Base-by-base conservation (phyloP, 306 rosid species). In the Coriaria nepalensis region DNA sequence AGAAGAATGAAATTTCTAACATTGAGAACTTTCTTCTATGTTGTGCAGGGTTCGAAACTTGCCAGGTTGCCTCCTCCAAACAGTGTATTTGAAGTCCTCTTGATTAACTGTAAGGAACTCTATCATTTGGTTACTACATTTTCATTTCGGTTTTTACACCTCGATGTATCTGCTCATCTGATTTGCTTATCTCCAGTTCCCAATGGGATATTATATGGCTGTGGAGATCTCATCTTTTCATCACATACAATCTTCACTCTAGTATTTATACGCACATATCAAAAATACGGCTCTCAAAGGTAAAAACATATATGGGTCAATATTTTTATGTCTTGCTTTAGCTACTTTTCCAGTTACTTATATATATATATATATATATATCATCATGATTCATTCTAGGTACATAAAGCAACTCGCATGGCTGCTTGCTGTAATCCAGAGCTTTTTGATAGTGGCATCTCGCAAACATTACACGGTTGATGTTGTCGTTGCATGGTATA, bases 381-480 rank as follows among this genome's bases (percentile, higher is more conserved):
- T 8, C 41, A 7, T 51, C 20, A 33, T 43, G 51, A 14, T 29
- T 67, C 33, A 32, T 50, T 54, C 39, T 66, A 92, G 98, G 67
- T 69, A 45, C 32, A 59, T 92, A 54, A 92, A 92, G 82, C 94
- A 85, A 72, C 58, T 85, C 6, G 85, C 71, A 4, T 92, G 98
- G 98, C 48, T 76, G 50, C 94, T 92, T 44, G 98, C 87, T 38
- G 76, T 79, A 45, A 64, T 68, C 69, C 98, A 77, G 71, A 85
- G 96, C 61, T 69, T 92, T 55, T 70, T 92, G 77, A 92, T 92
- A 34, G 78, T 92, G 52, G 98, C 98, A 37, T 85, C 98, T 35
- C 98, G 94, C 64, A 92, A 92, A 62, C 98, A 92, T 86, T 92
- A 92, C 76, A 77, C 98, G 0, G 98, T 92, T 43, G 98, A 92